Evolutionary conservation across 768 basidiomycete genomes (phyloP), one percentile per base, ranked within the genome.

Genomic region (Lentinula boryana): DNA sequence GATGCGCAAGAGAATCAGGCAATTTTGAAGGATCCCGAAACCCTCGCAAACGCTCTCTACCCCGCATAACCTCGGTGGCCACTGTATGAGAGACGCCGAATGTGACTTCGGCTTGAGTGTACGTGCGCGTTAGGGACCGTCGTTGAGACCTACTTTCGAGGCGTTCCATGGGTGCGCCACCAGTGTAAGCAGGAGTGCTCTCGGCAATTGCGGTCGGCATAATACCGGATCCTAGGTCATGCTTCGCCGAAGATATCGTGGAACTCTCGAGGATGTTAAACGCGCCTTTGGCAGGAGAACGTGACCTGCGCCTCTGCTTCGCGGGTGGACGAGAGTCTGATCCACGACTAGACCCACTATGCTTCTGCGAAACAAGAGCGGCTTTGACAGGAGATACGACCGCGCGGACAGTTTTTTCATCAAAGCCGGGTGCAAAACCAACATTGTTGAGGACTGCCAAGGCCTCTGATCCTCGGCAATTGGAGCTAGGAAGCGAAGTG

Each of bases 161-260:
- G 12, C 55, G 55, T 43, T 56, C 55, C 36, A 56, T 56, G 8
- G 55, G 55, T 56, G 40, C 55, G 15, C 55, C 55, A 56, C 8
- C 55, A 1, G 55, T 27, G 55, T 56, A 56, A 41, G 40, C 21
- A 41, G 55, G 55, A 40, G 15, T 13, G 18, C 23, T 23, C 9
- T 18, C 55, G 18, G 6, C 2, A 13, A 21, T 32, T 2, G 8
- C 3, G 7, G 35, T 21, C n/a, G 33, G 18, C 36, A 21, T 9
- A 48, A 3, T 12, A 23, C 21, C 21, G 21, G 46, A 27, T n/a
- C 18, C 8, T 23, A 7, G n/a, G 1, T 43, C 13, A 16, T 48
- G 46, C 21, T 23, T 48, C 46, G 21, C 27, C 31, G 55, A n/a
- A 7, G 13, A 15, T 16, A 15, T 35, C 15, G 5, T n/a, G 36